Evolutionary conservation across 1,139 yeast genomes (phyloP).

Genomic region (Kluyveromyces sp.): DNA sequence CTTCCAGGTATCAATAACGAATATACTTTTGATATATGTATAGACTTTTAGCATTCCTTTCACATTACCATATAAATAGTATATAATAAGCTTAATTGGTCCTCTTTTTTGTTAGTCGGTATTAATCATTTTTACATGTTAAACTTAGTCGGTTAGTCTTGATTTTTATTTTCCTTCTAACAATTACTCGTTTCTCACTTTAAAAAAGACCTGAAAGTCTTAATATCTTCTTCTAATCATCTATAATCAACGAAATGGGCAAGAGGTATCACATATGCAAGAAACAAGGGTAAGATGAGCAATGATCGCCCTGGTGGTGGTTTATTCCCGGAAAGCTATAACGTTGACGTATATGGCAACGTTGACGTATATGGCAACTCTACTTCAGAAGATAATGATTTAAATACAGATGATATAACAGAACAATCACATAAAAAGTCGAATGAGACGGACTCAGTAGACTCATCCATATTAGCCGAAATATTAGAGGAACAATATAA

Average conservation of each 20-base stretch:
- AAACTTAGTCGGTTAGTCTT: too few species aligned
- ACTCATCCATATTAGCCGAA: conserved; percentile 12
- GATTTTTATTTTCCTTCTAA: background rate
- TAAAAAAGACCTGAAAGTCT: background rate
- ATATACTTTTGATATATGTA: background rate
- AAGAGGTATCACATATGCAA: background rate
- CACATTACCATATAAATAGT: too few species aligned
- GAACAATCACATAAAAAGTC: background rate
- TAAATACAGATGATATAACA: background rate
- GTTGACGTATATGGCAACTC: background rate
- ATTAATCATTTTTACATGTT: too few species aligned
- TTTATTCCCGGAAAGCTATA: background rate
- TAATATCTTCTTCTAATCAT: background rate
- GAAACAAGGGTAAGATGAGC: background rate
- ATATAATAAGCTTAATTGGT: too few species aligned
- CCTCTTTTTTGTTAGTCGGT: too few species aligned
- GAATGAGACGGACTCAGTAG: conserved; percentile 9
- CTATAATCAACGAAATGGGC: background rate
- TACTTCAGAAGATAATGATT: background rate
- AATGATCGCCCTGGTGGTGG: conserved; percentile 1
- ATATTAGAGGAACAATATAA: conserved; percentile 18
- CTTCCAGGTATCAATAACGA: too few species aligned
- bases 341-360: background rate
- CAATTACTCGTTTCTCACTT: background rate
- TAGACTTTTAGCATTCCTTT: background rate